Evolutionary conservation across 768 basidiomycete species (phyloP), one percentile per base, ranked within the genome.

Genomic region (Suillus brevipes): DNA sequence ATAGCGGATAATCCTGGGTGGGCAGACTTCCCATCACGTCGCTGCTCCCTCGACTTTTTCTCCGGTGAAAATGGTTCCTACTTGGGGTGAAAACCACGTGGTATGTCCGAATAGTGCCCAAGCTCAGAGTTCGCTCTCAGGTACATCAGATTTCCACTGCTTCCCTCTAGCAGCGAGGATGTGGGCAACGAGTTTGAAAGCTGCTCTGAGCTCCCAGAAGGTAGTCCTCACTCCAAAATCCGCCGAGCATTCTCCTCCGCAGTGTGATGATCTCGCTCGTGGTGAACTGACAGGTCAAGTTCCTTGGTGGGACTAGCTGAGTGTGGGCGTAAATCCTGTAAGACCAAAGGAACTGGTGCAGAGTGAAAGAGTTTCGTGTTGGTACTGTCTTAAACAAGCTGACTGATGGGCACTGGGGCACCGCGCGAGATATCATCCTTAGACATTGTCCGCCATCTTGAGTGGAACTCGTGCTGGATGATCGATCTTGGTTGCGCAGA

Each of bases 41-140:
- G 80, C 56, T 71, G 75, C 57, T 85, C 85, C 65, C 81, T 78
- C 62, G 75, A 69, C 43, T 87, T 84, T 69, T 84, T 82, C 63
- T 89, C 90, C 47, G 85, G 83, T 20, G 84, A 84, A 50, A 79
- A 73, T 64, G 83, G 82, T 58, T 83, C 83, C 58, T 71, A 74
- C 25, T 80, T 78, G 52, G 65, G 57, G 18, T 66, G 53, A 6
- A 60, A 72, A 68, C 62, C 78, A 72, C 71, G 77, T 69, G 71
- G 75, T 65, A 87, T 73, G 76, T 93, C 92, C 50, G 87, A 71
- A 74, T 94, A 94, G 72, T 94, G 89, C 5, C 92, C 92, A 52
- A 92, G 80, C 74, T 92, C 92, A 34, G 93, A 94, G 73, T 89
- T 92, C 9, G 92, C 85, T 58, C 91, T 86, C 63, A 81, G 64